Conservation (phyloP, 768 basidiomycete species). For the Mycena vitilis region DNA sequence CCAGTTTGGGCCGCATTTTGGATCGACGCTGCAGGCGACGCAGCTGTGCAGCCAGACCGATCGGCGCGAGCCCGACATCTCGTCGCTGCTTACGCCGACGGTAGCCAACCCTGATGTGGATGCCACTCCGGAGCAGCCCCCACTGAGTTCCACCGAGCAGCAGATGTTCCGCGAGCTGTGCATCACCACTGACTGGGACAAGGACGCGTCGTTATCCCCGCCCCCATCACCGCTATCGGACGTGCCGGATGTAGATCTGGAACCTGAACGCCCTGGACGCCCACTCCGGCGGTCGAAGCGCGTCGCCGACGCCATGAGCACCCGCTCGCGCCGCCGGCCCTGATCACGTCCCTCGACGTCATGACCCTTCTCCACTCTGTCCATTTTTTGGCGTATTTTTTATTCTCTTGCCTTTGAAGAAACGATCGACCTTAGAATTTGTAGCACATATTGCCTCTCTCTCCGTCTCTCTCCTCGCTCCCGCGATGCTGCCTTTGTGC, state of each 20-base stretch:
- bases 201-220: conserved; percentile 19
- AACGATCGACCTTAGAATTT: conserved; percentile 32
- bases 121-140: conserved; percentile 48
- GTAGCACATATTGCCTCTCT: conserved; percentile 34
- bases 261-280: conserved; percentile 40
- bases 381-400: conserved; percentile 35
- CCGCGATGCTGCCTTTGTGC: conserved; percentile 24
- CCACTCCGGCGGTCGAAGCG: conserved; percentile 74
- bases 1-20: conserved; percentile 76
- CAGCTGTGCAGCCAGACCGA: conserved; percentile 40
- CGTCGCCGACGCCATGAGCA: conserved; percentile 67
- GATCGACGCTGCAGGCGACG: conserved; percentile 59
- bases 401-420: conserved; percentile 34
- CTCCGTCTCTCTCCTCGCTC: conserved; percentile 28
- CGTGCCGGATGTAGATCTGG: conserved; percentile 18
- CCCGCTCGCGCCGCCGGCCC: conserved; percentile 53
- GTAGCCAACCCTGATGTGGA: conserved; percentile 6
- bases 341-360: conserved; percentile 24
- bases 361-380: conserved; percentile 25
- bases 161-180: conserved; percentile 78
- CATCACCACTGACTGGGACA: conserved; percentile 66
- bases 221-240: conserved; percentile 36
- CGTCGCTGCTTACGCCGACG: conserved; percentile 17
- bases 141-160: conserved; percentile 76
- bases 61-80: conserved; percentile 35